Percentiles rank a stretch among this genome's conserved stretches.
Conservation (phyloP, 306 rosid species). For the Prunus mume region DNA sequence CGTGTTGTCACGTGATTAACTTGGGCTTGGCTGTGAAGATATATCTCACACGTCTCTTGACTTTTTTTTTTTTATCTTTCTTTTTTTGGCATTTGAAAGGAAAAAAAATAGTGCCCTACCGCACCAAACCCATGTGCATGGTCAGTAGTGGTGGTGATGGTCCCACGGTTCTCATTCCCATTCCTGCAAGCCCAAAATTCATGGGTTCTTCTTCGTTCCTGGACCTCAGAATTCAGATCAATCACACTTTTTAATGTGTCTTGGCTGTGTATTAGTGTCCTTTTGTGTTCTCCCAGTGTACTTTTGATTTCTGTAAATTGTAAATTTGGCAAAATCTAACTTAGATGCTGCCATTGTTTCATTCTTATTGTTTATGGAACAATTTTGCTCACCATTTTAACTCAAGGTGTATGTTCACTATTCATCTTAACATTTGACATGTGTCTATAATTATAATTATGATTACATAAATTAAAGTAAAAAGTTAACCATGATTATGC, state of each 20-base stretch:
- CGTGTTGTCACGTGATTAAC: not conserved
- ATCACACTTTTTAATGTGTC: not conserved
- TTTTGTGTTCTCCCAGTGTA: not conserved
- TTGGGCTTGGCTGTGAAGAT: no score
- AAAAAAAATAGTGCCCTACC: not conserved
- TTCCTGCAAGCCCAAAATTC: not conserved
- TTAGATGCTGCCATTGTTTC: not conserved
- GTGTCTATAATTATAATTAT: no score
- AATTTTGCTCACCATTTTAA: no score
- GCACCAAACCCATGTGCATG: slow-evolving; percentile 32
- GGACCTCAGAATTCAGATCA: not conserved
- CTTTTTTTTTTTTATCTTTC: not conserved
- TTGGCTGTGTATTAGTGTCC: slow-evolving; percentile 18
- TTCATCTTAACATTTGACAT: no score
- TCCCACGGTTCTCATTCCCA: slow-evolving; percentile 9
- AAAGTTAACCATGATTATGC: no score
- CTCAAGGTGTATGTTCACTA: no score
- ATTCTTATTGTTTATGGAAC: not conserved
- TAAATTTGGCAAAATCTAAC: not conserved
- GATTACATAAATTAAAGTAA: no score
- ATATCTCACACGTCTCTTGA: not conserved
- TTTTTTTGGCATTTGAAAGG: no score
- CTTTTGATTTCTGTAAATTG: not conserved
- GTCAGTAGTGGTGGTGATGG: slow-evolving; percentile 4
- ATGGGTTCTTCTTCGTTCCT: not conserved